Evolutionary conservation across 768 basidiomycete genomes (phyloP).

Genomic region (Termitomyces sp.): DNA sequence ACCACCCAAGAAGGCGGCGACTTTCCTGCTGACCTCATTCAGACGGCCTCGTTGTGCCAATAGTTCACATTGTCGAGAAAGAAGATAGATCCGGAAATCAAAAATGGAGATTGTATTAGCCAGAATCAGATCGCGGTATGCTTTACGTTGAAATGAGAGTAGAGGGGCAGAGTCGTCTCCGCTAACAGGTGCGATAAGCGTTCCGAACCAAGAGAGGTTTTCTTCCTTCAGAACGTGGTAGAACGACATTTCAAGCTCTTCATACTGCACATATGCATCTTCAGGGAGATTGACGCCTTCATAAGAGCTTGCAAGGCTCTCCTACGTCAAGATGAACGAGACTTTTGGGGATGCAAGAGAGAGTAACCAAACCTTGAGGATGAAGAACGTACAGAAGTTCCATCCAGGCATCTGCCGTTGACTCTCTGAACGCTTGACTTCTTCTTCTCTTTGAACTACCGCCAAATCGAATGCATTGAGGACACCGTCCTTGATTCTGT

Average conservation of each 20-base stretch:
- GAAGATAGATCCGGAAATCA: conserved; percentile 88
- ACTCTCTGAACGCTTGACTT: conserved; percentile 82
- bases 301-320: conserved; percentile 89
- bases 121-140: conserved; percentile 85
- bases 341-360: conserved; percentile 3
- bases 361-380: conserved; percentile 65
- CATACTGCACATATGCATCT: conserved; percentile 84
- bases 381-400: conserved; percentile 98
- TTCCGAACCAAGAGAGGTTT: conserved; percentile 90
- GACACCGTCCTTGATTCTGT: conserved; percentile 87
- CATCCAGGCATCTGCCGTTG: conserved; percentile 93
- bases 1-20: conserved; percentile 66
- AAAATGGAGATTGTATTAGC: conserved; percentile 90
- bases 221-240: conserved; percentile 67
- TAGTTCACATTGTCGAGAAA: conserved; percentile 78
- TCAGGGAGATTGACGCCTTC: conserved; percentile 87
- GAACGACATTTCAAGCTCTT: conserved; percentile 88
- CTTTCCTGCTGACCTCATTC: conserved; percentile 67
- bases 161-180: conserved; percentile 80
- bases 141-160: conserved; percentile 74
- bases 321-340: conserved; percentile 42
- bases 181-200: conserved; percentile 62
- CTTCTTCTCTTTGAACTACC: conserved; percentile 79
- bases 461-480: conserved; percentile 80
- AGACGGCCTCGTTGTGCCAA: conserved; percentile 65